Conservation (phyloP, 2,329 filamentous ascomycete species). For the Alternaria sp. region DNA sequence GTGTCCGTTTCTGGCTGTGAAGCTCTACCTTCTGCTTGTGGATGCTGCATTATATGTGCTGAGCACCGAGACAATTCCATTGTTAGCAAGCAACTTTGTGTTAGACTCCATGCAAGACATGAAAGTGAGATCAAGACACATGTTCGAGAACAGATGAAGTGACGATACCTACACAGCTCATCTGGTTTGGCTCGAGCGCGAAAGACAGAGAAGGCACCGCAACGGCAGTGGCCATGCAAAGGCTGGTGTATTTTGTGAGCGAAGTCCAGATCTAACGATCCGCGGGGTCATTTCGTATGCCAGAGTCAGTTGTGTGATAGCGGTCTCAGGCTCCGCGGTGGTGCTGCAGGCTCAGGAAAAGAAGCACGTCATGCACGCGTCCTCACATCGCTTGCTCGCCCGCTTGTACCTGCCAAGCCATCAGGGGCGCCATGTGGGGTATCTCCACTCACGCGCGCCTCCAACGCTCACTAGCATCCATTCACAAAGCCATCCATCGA, state of each 20-base stretch:
- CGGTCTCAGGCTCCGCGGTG: not conserved
- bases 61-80: not conserved
- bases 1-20: not conserved
- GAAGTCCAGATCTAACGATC: not conserved
- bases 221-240: not conserved
- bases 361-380: not conserved
- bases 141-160: not conserved
- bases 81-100: not conserved
- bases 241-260: not conserved
- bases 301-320: not conserved
- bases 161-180: not conserved
- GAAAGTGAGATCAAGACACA: not conserved
- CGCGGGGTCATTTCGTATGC: not conserved
- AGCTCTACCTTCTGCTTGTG: not conserved
- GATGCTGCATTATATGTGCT: not conserved
- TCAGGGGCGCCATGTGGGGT: constrained; percentile 1
- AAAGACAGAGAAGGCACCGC: not conserved
- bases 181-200: not conserved
- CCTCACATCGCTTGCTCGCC: not conserved
- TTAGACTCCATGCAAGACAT: not conserved
- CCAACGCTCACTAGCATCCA: not conserved
- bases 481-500: not conserved
- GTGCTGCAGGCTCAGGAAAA: not conserved
- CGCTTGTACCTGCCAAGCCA: constrained; percentile 4
- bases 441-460: not conserved